A percentile compares a stretch with the other conserved stretches of the same genome.
These are phyloP conservation scores for Solanum ahanhuiri DNA, from an alignment of 257 asterid species.

Conservation along the genomic window DNA sequence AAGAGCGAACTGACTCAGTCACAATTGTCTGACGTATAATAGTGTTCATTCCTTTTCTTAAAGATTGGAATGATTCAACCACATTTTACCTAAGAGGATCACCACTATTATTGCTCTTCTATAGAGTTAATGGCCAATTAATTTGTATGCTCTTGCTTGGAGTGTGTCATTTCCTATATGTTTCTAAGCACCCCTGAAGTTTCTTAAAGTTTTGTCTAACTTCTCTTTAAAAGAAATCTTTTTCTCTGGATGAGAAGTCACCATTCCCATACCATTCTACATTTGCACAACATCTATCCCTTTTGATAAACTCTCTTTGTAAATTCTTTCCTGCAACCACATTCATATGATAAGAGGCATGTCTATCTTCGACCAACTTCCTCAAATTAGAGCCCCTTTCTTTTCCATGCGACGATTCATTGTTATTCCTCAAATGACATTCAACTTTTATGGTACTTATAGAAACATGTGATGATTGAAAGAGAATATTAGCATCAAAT, in stretches of 20 bases:
- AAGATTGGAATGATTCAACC: background rate
- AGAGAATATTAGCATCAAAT: background rate
- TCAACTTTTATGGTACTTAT: slow-evolving; percentile 5
- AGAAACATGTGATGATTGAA: slow-evolving; percentile 3
- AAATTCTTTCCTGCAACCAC: slow-evolving; percentile 10
- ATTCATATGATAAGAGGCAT: background rate
- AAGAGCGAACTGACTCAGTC: too few species aligned
- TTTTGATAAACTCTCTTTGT: background rate
- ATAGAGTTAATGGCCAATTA: background rate
- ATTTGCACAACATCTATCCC: background rate
- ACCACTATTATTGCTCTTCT: background rate
- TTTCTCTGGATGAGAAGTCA: background rate
- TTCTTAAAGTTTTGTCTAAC: slow-evolving; percentile 40
- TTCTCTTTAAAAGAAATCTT: slow-evolving; percentile 11
- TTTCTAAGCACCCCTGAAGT: slow-evolving; percentile 14
- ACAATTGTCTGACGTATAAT: too few species aligned
- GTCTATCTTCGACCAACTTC: slow-evolving; percentile 24
- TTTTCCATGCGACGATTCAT: background rate
- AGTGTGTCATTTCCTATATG: slow-evolving; percentile 6
- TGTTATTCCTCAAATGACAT: background rate
- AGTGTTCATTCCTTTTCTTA: too few species aligned
- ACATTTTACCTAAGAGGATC: background rate
- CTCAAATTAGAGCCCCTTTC: background rate
- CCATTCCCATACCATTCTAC: background rate
- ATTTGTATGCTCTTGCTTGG: background rate